phyloP scores from a whole-genome alignment of 768 basidiomycete species.

The Mycena rebaudengoi region DNA sequence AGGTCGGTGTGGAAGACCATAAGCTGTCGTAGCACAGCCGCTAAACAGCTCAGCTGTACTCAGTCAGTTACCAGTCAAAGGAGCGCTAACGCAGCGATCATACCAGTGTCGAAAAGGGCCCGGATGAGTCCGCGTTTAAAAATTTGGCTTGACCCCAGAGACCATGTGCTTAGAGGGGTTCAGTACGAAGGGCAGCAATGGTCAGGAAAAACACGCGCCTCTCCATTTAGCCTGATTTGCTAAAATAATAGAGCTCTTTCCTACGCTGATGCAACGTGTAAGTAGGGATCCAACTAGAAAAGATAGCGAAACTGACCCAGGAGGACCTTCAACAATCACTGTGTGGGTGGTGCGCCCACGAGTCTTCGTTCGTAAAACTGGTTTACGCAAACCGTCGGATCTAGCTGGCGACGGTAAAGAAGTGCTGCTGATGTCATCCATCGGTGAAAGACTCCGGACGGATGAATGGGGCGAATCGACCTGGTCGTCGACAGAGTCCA shows the following conservation, averaged over 20 bases:
- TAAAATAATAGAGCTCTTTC: constrained; percentile 78
- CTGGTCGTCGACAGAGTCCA: constrained; percentile 42
- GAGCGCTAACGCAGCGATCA: not conserved
- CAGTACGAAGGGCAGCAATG: not conserved
- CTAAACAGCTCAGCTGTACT: constrained; percentile 67
- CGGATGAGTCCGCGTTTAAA: constrained; percentile 62
- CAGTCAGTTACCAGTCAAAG: constrained; percentile 9
- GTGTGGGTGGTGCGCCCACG: constrained; percentile 65
- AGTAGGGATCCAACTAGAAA: not conserved
- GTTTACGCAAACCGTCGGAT: constrained; percentile 56
- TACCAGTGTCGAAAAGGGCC: constrained; percentile 75
- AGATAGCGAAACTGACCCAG: constrained; percentile 54
- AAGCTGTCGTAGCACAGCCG: constrained; percentile 75
- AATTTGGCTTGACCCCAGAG: constrained; percentile 85
- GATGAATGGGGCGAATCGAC: constrained; percentile 26
- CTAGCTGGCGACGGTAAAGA: too few relatives aligned
- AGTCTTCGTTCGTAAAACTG: constrained; percentile 52
- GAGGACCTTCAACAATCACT: constrained; percentile 68
- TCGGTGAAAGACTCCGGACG: constrained; percentile 25
- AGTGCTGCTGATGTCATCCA: constrained; percentile 26
- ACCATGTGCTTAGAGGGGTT: constrained; percentile 57
- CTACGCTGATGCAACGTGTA: constrained; percentile 54
- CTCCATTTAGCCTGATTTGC: constrained; percentile 79
- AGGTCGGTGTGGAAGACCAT: constrained; percentile 79
- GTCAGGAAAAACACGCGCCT: constrained; percentile 46